Percentiles rank a stretch among this genome's conserved stretches.
phyloP scores from a whole-genome alignment of 768 basidiomycete genomes.

The Peribolospora baueri region DNA sequence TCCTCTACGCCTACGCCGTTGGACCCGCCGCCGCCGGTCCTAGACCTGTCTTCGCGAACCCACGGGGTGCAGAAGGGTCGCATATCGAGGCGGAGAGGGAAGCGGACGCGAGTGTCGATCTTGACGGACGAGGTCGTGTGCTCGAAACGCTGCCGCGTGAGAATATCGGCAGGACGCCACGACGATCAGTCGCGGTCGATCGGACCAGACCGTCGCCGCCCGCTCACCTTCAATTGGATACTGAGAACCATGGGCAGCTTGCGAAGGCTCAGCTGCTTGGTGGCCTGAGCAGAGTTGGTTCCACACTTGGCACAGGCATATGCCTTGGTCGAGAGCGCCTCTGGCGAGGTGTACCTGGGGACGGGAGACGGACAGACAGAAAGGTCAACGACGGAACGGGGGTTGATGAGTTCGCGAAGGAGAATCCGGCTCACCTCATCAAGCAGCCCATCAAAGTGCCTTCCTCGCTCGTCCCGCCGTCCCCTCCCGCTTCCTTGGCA shows the following conservation, averaged over 20 bases:
- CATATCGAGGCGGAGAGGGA: slow-evolving; percentile 71
- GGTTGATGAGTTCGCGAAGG: background rate
- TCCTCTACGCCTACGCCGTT: background rate
- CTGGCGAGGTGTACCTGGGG: slow-evolving; percentile 54
- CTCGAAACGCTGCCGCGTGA: slow-evolving; percentile 50
- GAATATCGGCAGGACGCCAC: background rate
- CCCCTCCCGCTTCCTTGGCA: slow-evolving; percentile 12
- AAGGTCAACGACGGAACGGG: slow-evolving; percentile 1
- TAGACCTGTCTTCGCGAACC: slow-evolving; percentile 27
- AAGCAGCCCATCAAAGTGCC: slow-evolving; percentile 54
- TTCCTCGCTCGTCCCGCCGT: slow-evolving; percentile 17
- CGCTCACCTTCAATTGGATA: slow-evolving; percentile 72
- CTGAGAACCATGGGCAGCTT: slow-evolving; percentile 71
- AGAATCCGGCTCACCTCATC: slow-evolving; percentile 29
- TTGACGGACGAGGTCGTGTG: slow-evolving; percentile 60
- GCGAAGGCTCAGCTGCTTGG: slow-evolving; percentile 59
- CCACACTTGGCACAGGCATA: slow-evolving; percentile 67
- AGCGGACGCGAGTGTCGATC: slow-evolving; percentile 56
- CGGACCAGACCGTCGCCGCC: background rate
- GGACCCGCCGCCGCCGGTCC: slow-evolving; percentile 6
- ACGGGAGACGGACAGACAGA: background rate
- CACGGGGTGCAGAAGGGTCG: slow-evolving; percentile 48
- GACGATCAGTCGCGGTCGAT: background rate
- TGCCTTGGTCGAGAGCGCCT: slow-evolving; percentile 56
- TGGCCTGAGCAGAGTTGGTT: slow-evolving; percentile 45